phyloP scores from a whole-genome alignment of 306 rosid genomes.

The Alnus glutinosa region DNA sequence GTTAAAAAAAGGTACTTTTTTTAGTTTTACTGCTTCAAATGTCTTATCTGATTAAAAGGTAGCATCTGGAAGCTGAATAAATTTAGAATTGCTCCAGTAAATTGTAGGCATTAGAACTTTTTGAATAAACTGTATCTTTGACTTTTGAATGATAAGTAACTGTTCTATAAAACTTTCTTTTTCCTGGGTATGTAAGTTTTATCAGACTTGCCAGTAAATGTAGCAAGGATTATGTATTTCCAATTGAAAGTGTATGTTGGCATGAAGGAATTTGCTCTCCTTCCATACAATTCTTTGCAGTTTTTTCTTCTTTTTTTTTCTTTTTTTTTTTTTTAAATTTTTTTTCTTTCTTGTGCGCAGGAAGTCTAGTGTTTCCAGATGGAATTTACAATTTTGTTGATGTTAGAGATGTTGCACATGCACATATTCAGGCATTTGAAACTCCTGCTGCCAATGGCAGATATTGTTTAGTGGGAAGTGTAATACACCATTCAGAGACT shows the following conservation, averaged over 20 bases:
- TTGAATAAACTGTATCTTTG: too few relatives aligned
- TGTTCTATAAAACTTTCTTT: too few relatives aligned
- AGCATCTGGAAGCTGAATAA: too few relatives aligned
- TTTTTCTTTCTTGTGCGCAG: conserved; percentile 31
- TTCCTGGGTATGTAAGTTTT: too few relatives aligned
- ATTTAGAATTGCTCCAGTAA: too few relatives aligned
- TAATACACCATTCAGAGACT: conserved; percentile 53
- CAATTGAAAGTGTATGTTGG: background rate
- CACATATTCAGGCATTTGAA: conserved; percentile 81
- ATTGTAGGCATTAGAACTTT: too few relatives aligned
- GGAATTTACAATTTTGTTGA: conserved; percentile 52
- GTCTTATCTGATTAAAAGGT: too few relatives aligned
- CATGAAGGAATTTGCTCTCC: background rate
- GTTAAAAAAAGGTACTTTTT: too few relatives aligned
- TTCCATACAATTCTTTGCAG: background rate
- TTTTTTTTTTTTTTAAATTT: background rate
- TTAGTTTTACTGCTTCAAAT: too few relatives aligned
- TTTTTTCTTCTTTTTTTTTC: background rate
- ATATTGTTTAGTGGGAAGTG: conserved; percentile 56
- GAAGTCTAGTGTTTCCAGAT: conserved; percentile 50
- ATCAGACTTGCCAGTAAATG: background rate
- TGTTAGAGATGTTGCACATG: conserved; percentile 76
- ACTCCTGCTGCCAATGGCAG: conserved; percentile 74
- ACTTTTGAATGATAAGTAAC: too few relatives aligned
- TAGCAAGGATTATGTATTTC: too few relatives aligned